These are phyloP conservation scores for Solanum peruvianum DNA, from an alignment of 257 asterid species.

Conservation along the genomic window DNA sequence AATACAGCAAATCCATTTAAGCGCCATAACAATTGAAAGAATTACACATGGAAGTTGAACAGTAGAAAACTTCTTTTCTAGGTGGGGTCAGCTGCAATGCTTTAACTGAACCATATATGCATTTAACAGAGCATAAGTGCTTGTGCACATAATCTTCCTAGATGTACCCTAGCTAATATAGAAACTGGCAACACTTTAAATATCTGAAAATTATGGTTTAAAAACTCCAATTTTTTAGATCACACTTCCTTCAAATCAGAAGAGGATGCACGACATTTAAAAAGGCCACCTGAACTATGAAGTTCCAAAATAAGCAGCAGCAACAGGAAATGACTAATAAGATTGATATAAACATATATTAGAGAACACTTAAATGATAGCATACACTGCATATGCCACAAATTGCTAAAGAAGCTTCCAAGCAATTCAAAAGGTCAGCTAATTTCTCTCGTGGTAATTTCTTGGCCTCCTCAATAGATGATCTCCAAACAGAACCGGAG, in stretches of 20 bases:
- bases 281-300: neutral
- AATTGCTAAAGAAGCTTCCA: slow-evolving; percentile 77
- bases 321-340: neutral
- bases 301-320: neutral
- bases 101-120: neutral
- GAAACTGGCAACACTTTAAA: neutral
- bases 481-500: slow-evolving; percentile 39
- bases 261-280: neutral
- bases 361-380: slow-evolving; percentile 1
- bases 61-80: neutral
- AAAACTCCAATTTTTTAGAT: neutral
- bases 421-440: slow-evolving; percentile 54
- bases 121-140: neutral
- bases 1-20: neutral
- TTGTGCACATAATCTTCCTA: neutral
- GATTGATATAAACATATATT: neutral
- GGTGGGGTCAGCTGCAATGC: neutral
- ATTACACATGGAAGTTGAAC: neutral
- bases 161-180: neutral
- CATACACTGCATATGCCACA: slow-evolving; percentile 92
- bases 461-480: slow-evolving; percentile 73
- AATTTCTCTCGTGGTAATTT: slow-evolving; percentile 67
- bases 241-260: neutral
- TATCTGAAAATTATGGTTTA: neutral
- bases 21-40: neutral